A percentile compares a stretch with the other conserved stretches of the same genome.
Evolutionary conservation across 768 basidiomycete genomes (phyloP).

Genomic region (Mycena vulgaris): DNA sequence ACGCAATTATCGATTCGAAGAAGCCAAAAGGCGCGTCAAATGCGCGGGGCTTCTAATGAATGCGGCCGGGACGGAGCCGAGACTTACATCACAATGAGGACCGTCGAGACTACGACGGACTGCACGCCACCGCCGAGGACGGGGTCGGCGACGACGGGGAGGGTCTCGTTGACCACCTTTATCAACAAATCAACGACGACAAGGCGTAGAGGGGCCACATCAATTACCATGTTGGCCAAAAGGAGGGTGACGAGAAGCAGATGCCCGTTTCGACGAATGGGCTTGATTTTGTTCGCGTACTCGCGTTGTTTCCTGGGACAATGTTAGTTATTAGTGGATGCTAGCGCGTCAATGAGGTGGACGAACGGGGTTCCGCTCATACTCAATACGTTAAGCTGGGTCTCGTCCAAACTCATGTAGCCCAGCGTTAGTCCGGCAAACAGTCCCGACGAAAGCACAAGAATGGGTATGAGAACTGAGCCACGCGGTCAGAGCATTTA

Average conservation of each 20-base stretch:
- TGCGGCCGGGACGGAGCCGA: conserved; percentile 4
- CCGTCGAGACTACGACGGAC: conserved; percentile 87
- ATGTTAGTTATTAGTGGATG: neutral
- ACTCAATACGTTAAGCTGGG: conserved; percentile 89
- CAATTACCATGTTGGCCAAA: conserved; percentile 86
- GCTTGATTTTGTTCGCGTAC: conserved; percentile 89
- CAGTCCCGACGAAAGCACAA: conserved; percentile 86
- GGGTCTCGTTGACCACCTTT: conserved; percentile 59
- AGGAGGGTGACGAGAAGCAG: conserved; percentile 87
- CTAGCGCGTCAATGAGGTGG: conserved; percentile 6
- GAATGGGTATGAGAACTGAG: conserved; percentile 79
- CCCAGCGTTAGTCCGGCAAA: conserved; percentile 95
- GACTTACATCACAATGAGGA: conserved; percentile 89
- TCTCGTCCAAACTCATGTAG: conserved; percentile 94
- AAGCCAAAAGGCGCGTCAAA: conserved; percentile 25
- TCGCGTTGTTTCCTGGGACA: conserved; percentile 78
- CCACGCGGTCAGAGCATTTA: conserved; percentile 11
- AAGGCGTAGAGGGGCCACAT: neutral
- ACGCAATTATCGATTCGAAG: neutral
- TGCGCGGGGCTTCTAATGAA: conserved; percentile 25
- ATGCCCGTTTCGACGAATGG: conserved; percentile 88
- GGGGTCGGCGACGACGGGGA: conserved; percentile 87
- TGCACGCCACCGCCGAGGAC: conserved; percentile 85
- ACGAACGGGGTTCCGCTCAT: conserved; percentile 88
- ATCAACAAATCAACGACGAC: neutral